Conservation (phyloP, 1,284 basidiomycete genomes). For the Tilletia walkeri region DNA sequence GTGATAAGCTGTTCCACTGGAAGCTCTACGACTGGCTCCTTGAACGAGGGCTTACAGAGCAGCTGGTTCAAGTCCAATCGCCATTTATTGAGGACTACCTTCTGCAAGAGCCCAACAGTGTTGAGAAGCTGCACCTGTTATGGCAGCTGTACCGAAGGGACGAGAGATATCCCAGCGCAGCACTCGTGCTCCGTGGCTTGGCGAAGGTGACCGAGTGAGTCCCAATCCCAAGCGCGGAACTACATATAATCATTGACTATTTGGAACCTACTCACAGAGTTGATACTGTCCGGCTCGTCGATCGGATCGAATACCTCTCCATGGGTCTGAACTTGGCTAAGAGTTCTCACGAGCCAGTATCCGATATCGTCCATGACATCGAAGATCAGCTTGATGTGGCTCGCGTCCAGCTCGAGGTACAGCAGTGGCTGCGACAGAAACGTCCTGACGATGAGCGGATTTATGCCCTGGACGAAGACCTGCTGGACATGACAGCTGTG, state of each 20-base stretch:
- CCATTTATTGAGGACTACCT: slow-evolving; percentile 84
- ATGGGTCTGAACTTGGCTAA: slow-evolving; percentile 94
- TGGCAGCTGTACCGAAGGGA: slow-evolving; percentile 87
- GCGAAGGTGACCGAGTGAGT: slow-evolving; percentile 81
- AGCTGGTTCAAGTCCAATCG: slow-evolving; percentile 69
- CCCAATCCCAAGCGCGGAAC: background rate
- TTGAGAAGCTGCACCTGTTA: slow-evolving; percentile 80
- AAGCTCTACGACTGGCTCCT: slow-evolving; percentile 93
- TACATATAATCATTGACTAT: background rate
- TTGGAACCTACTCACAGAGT: background rate
- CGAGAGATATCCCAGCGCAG: slow-evolving; percentile 73
- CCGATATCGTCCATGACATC: slow-evolving; percentile 69
- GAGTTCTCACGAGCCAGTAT: slow-evolving; percentile 35
- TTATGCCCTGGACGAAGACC: slow-evolving; percentile 60
- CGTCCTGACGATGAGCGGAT: slow-evolving; percentile 59
- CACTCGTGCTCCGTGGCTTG: slow-evolving; percentile 78
- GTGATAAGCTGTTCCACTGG: slow-evolving; percentile 91
- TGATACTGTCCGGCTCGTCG: slow-evolving; percentile 38
- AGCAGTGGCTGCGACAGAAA: slow-evolving; percentile 55
- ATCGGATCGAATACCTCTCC: slow-evolving; percentile 52
- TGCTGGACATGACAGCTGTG: slow-evolving; percentile 61
- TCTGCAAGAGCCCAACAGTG: slow-evolving; percentile 72
- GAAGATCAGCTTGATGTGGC: slow-evolving; percentile 97
- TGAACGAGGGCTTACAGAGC: slow-evolving; percentile 73
- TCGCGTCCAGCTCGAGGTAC: slow-evolving; percentile 83